Evolutionary conservation across 2,329 filamentous ascomycete species (phyloP).

Genomic region (Phyllosticta citriasiana): DNA sequence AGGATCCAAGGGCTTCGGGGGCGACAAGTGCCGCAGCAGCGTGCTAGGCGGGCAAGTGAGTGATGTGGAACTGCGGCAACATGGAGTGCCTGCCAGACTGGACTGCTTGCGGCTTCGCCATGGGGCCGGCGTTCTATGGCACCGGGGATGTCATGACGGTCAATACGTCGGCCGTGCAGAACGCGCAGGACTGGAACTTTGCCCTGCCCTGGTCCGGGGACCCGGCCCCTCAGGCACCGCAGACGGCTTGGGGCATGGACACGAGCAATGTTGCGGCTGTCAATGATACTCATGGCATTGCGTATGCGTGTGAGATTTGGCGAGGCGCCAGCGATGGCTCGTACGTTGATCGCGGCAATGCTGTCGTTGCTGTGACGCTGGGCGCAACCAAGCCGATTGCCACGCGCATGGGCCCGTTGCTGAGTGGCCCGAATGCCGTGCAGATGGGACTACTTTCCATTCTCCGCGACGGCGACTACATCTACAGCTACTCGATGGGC

Average conservation of each 20-base stretch:
- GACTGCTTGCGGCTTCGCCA: constrained; percentile 1
- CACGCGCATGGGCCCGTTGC: constrained; percentile 1
- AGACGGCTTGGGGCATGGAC: constrained; percentile 8
- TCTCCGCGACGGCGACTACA: not conserved
- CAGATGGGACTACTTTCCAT: not conserved
- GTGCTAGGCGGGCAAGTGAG: not conserved
- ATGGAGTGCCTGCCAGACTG: constrained; percentile 1
- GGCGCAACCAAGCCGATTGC: constrained; percentile 8
- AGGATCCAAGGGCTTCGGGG: not conserved
- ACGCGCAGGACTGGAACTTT: not conserved
- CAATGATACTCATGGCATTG: constrained; percentile 5
- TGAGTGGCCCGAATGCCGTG: not conserved
- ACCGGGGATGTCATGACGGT: constrained; percentile 2
- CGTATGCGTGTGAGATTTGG: constrained; percentile 9
- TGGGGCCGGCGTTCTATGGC: constrained; percentile 9
- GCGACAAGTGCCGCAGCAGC: constrained; percentile 9
- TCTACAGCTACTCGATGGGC: constrained; percentile 6
- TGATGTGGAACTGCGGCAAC: constrained; percentile 10
- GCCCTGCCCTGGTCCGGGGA: constrained; percentile 4
- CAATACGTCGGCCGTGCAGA: not conserved
- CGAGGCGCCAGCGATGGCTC: constrained; percentile 1
- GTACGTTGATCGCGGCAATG: constrained; percentile 1
- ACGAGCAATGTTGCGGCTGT: constrained; percentile 2
- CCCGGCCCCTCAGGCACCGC: not conserved
- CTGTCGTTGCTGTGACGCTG: constrained; percentile 2